phyloP scores from a whole-genome alignment of 2,329 filamentous ascomycete genomes.

The Hypoxylon sp. region DNA sequence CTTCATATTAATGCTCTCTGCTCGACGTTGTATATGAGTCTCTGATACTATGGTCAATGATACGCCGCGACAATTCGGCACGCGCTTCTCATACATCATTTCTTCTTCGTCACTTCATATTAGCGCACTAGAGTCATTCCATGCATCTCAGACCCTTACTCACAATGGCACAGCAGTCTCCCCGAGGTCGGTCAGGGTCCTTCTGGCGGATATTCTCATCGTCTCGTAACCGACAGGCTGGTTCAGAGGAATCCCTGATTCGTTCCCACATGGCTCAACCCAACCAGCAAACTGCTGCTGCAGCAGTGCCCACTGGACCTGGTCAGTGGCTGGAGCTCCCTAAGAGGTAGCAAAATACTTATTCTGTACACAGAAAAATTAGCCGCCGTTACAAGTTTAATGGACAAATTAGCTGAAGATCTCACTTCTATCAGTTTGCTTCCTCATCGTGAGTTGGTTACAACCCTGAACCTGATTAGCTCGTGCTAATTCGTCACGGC shows the following conservation, averaged over 20 bases:
- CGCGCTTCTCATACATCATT: not conserved
- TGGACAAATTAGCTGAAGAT: constrained; percentile 73
- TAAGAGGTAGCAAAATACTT: constrained; percentile 13
- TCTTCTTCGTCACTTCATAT: constrained; percentile 10
- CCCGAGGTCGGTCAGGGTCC: constrained; percentile 10
- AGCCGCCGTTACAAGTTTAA: constrained; percentile 73
- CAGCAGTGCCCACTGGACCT: constrained; percentile 54
- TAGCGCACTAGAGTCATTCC: not conserved
- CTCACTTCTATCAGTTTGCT: constrained; percentile 69
- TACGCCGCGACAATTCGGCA: not conserved
- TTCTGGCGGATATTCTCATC: constrained; percentile 41
- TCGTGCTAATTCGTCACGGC: constrained; percentile 28
- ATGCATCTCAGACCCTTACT: constrained; percentile 26
- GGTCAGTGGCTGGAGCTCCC: constrained; percentile 53
- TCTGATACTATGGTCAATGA: constrained; percentile 13
- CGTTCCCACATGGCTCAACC: constrained; percentile 40
- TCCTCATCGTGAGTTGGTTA: constrained; percentile 66
- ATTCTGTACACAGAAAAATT: constrained; percentile 68
- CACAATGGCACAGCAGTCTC: constrained; percentile 41
- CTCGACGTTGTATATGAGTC: constrained; percentile 1
- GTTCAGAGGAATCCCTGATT: constrained; percentile 12
- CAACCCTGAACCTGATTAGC: not conserved
- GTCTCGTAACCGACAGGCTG: constrained; percentile 21
- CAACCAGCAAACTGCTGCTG: constrained; percentile 30
- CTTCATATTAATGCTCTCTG: constrained; percentile 14